Percentiles rank a stretch among this genome's conserved stretches.
These are phyloP conservation scores for Didymella glomerata DNA, from an alignment of 2,329 filamentous ascomycete genomes.

Conservation along the genomic window DNA sequence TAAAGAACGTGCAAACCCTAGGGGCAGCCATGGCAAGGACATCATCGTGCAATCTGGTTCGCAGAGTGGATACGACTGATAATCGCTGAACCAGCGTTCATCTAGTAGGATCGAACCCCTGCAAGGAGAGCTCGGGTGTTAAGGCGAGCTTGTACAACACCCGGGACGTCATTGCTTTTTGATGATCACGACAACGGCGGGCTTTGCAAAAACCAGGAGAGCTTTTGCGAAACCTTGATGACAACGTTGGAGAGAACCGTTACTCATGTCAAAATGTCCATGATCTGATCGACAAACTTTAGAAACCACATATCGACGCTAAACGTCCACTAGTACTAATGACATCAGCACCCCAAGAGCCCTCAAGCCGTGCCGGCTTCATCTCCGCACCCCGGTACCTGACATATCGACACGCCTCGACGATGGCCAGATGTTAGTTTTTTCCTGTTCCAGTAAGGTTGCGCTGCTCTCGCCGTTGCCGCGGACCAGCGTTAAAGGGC, in stretches of 20 bases:
- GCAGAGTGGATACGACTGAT: conserved; percentile 2
- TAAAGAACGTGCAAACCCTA: conserved; percentile 5
- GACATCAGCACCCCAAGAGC: conserved; percentile 10
- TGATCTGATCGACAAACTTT: conserved; percentile 14
- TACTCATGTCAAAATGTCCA: background rate
- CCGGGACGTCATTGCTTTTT: conserved; percentile 4
- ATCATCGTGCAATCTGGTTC: conserved; percentile 1
- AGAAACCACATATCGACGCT: conserved; percentile 14
- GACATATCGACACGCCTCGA: conserved; percentile 15
- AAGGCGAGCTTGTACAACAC: background rate
- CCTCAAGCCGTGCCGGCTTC: conserved; percentile 6
- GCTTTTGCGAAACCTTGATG: background rate
- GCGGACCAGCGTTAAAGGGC: background rate
- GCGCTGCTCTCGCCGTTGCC: conserved; percentile 2
- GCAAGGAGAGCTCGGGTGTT: background rate
- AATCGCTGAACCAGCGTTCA: conserved; percentile 17
- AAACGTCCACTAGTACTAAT: conserved; percentile 9
- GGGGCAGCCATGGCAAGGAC: conserved; percentile 4
- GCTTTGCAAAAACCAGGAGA: too few relatives aligned
- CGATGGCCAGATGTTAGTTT: conserved; percentile 5
- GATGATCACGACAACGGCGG: background rate
- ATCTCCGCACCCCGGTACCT: conserved; percentile 21
- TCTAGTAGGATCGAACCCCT: conserved; percentile 15
- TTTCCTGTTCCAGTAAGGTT: conserved; percentile 5
- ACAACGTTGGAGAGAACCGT: background rate